Base-by-base conservation (phyloP, 345 rosid species). In the Salix viminalis region DNA sequence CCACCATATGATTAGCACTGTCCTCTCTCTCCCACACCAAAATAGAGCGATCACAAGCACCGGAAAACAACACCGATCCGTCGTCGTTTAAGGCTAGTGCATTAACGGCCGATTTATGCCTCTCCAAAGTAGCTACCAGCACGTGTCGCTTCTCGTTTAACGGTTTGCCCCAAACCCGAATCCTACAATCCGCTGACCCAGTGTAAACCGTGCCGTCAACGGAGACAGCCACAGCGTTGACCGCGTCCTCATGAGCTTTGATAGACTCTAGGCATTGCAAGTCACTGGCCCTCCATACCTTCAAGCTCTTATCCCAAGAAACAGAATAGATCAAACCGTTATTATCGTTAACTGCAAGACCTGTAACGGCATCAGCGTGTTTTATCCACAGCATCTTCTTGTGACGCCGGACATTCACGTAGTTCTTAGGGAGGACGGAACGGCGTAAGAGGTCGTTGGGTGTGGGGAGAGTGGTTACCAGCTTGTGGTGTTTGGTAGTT, bases 1-100 rank as follows among this genome's bases (percentile, higher is more conserved):
- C 91, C 14, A 69, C 83, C 97, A 93, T 90, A 85, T 89, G 85
- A 73, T 82, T 84, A 4, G 88, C 92, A 12, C 88, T 88, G 73
- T 89, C 97, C 69, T 95, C 97, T 77, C 90, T 90, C 80, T 89
- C 96, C 99, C 99, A 95, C 68, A 95, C 96, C 89, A 91, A 58
- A 71, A 95, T 95, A 32, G 97, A 93, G 58, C 99, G 90, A 84
- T 95, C 99, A 76, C 97, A 95, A 18, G 99, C 91, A 8, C 97
- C 99, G 16, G 97, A 95, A 54, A 93, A 95, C 79, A 95, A 75
- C 6, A 89, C 88, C 67, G 96, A 89, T 18, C 96, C 99, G 77
- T 91, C 94, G 67, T 76, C 84, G 84, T 66, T 90, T 64, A 95
- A 71, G 4, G 97, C 94, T 69, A 93, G 69, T 0, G 97, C 97